Conservation (phyloP, 352 stramenopile genomes). For the Saprolegnia diclina region DNA sequence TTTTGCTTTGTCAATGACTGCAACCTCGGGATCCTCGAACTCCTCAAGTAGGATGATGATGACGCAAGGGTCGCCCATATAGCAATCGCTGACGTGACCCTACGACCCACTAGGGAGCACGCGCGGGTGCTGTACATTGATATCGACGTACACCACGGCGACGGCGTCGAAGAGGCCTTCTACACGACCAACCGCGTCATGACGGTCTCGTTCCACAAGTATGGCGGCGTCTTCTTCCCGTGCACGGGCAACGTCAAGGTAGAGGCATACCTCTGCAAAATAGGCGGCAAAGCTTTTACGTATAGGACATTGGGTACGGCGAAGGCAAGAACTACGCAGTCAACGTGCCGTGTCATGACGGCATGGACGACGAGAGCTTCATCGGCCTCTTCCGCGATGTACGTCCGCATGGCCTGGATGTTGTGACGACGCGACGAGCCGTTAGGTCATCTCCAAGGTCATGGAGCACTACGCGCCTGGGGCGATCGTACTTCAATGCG, state of each 20-base stretch:
- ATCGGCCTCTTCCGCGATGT: slow-evolving; percentile 71
- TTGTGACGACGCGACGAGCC: not conserved
- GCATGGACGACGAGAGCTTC: slow-evolving; percentile 98
- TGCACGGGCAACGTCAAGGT: slow-evolving; percentile 76
- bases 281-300: too few species aligned
- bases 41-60: slow-evolving; percentile 98
- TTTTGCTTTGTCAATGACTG: slow-evolving; percentile 99
- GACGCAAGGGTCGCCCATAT: too few species aligned
- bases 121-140: slow-evolving; percentile 99
- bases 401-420: too few species aligned
- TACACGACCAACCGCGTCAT: slow-evolving; percentile 99
- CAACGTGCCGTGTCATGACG: slow-evolving; percentile 97
- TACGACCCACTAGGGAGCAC: slow-evolving; percentile 73
- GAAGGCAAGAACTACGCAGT: slow-evolving; percentile 98
- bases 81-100: slow-evolving; percentile 7
- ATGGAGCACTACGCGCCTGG: slow-evolving; percentile 95
- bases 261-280: too few species aligned
- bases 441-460: slow-evolving; percentile 91
- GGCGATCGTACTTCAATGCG: slow-evolving; percentile 96
- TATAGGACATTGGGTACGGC: slow-evolving; percentile 75
- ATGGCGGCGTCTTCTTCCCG: slow-evolving; percentile 99
- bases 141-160: slow-evolving; percentile 99
- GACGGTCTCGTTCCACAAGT: slow-evolving; percentile 99
- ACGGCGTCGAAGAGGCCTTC: slow-evolving; percentile 99
- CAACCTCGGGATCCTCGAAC: slow-evolving; percentile 96